These are phyloP conservation scores for Fusarium anguioides DNA, from an alignment of 2,329 filamentous ascomycete genomes.

Conservation along the genomic window DNA sequence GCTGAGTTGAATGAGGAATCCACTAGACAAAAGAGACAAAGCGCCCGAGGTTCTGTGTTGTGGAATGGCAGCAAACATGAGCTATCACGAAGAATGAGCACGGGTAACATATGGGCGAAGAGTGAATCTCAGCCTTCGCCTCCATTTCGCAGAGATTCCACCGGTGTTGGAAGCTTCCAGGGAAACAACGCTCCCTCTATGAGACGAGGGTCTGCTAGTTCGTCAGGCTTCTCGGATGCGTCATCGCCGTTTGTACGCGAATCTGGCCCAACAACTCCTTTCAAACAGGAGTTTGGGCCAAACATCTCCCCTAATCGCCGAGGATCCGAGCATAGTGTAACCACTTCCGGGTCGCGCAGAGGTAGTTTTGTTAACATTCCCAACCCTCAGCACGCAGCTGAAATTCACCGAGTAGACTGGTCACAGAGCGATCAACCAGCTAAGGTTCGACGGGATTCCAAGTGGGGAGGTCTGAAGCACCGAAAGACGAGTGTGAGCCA, in stretches of 20 bases:
- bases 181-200: conserved; percentile 1
- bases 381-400: conserved; percentile 34
- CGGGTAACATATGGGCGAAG: conserved; percentile 48
- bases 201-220: conserved; percentile 33
- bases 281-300: conserved; percentile 32
- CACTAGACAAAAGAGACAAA: conserved; percentile 12
- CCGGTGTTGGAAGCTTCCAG: conserved; percentile 12
- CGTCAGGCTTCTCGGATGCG: conserved; percentile 33
- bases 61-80: conserved; percentile 22
- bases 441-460: conserved; percentile 57
- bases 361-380: conserved; percentile 27
- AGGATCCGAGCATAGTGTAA: conserved; percentile 31
- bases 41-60: conserved; percentile 49
- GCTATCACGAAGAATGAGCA: conserved; percentile 52
- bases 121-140: conserved; percentile 11
- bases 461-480: conserved; percentile 59
- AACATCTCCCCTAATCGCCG: conserved; percentile 26
- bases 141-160: conserved; percentile 27
- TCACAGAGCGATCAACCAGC: conserved; percentile 64
- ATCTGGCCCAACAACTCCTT: conserved; percentile 29
- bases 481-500: conserved; percentile 53
- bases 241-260: conserved; percentile 32
- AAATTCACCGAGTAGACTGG: conserved; percentile 65
- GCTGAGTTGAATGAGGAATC: conserved; percentile 48
- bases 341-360: conserved; percentile 29